A percentile compares a stretch with the other conserved stretches of the same genome.
Evolutionary conservation across 148 eudicot genomes (phyloP).

Genomic region (Chenopodium album): DNA sequence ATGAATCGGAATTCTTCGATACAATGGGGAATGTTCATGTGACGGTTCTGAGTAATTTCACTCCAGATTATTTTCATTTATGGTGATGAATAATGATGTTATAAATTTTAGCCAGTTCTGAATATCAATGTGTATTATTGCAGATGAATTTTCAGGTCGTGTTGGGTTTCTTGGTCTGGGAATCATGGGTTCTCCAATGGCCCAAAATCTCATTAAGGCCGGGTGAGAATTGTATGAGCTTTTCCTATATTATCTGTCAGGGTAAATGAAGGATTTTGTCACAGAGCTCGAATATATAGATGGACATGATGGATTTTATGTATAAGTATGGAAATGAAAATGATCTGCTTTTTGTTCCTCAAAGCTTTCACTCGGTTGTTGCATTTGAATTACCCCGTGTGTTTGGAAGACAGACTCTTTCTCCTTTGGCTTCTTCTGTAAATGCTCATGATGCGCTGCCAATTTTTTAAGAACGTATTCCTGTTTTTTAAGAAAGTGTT

Average conservation of each 20-base stretch:
- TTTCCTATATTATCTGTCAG: neutral
- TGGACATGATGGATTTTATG: neutral
- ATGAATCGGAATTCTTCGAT: too few relatives aligned
- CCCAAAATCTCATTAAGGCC: constrained; percentile 83
- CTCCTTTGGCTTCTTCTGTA: neutral
- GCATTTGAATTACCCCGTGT: neutral
- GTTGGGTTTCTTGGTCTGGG: constrained; percentile 95
- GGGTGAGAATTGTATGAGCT: constrained; percentile 49
- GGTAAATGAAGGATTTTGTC: neutral
- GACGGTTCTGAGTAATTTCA: neutral
- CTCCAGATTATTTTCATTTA: neutral
- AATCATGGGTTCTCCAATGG: constrained; percentile 98
- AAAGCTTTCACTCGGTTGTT: neutral
- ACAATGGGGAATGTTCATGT: neutral
- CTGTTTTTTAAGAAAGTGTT: neutral
- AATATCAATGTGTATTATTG: constrained; percentile 16
- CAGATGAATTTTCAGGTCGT: constrained; percentile 59
- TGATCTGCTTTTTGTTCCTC: neutral
- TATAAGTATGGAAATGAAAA: neutral
- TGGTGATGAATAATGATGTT: neutral
- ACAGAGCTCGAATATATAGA: neutral
- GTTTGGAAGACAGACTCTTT: neutral
- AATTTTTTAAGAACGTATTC: neutral
- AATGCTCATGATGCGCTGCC: neutral
- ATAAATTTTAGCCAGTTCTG: neutral